Base-by-base conservation (phyloP, 805 yeast genomes). In the Wickerhamiella hasegawae region DNA sequence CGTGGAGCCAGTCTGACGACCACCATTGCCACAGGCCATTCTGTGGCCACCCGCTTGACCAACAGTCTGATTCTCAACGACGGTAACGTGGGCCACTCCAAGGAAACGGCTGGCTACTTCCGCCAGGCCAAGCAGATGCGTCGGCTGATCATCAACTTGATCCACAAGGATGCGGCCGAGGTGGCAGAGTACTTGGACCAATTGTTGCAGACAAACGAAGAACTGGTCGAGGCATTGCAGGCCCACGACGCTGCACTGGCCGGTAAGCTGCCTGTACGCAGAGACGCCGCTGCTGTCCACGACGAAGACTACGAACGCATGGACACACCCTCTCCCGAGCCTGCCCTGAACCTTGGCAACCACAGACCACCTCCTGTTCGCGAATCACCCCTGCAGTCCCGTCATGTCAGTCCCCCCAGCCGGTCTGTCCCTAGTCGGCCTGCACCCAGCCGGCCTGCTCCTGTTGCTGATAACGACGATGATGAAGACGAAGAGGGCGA, bases 201-300 rank as follows among this genome's bases (percentile, higher is more conserved):
- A 30, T 65, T 90, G 42, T 71, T 90, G 39, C 76, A 72, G 46
- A 92, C 95, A 31, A 90, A 90, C 52, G 98, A 90, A 47, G 85
- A 82, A 52, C 66, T 90, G 41, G 92, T 90, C 5, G 60, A 61
- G 3, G 76, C 84, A 0, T 65, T 90, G 47, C 71, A 73, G 45
- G 57, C 62, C 35, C 85, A 72, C 52, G 94, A 85, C 39, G 65
- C 66, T 11, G 45, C 40, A 4, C 17, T 33, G 6, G 34, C 22
- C 6, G 32, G 36, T 26, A 35, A 36, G 19, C 37, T 19, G 31
- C 32, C 23, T 5, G 32, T 41, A 3, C 33, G n/a, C 5, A 12
- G 18, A 15, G 3, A 10, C 18, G 22, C 33, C 23, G 12, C 10
- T 33, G 9, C 4, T 31, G 22, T n/a, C 24, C 18, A 25, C 42